Base-by-base conservation (phyloP, 352 stramenopile species). In the Pythium sp. region DNA sequence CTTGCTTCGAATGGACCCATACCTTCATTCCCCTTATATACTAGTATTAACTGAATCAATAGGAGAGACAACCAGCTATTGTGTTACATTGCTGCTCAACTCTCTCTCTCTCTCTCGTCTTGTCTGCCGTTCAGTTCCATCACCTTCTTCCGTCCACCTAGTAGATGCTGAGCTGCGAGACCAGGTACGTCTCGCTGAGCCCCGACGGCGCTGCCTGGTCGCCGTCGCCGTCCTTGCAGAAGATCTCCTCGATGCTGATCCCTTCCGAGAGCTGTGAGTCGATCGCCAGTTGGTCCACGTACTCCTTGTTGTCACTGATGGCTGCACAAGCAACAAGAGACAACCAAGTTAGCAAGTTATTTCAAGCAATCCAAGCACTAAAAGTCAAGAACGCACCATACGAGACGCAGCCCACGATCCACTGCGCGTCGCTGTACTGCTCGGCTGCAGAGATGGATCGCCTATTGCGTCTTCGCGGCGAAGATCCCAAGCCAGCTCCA, bases 241-340 rank as follows among this genome's bases (percentile, higher is more conserved):
- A 87, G 59, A 92, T 86, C 14, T 84, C 69, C 60, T 92, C 79
- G 18, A 91, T 72, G 28, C 82, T 70, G 62, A 90, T 81, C 49
- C 80, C 68, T 47, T 84, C 75, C 20, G 80, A 89, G 18, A 94
- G 69, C 38, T 91, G 79, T 60, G 86, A 92, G 69, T 94, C 82
- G 56, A 91, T 91, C 41, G 82, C 86, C 28, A 94, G 77, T 38
- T 89, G 78, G 8, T 87, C 81, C 28, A 92, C 77, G 72, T 92
- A 92, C 59, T 91, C 80, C 58, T 91, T 92, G 74, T 94, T 94
- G 77, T 94, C 82, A 26, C 73, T 87, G 63, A 92, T 90, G 41
- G 86, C 80, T 93, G 63, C 49, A 51, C 12, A 30, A 38, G 38
- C 2, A 71, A 47, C 8, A 28, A 36, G 2, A 24, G 43, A 20